Evolutionary conservation across 1,284 basidiomycete species (phyloP), one percentile per base, ranked within the genome.

Genomic region (Gymnopus androsaceus): DNA sequence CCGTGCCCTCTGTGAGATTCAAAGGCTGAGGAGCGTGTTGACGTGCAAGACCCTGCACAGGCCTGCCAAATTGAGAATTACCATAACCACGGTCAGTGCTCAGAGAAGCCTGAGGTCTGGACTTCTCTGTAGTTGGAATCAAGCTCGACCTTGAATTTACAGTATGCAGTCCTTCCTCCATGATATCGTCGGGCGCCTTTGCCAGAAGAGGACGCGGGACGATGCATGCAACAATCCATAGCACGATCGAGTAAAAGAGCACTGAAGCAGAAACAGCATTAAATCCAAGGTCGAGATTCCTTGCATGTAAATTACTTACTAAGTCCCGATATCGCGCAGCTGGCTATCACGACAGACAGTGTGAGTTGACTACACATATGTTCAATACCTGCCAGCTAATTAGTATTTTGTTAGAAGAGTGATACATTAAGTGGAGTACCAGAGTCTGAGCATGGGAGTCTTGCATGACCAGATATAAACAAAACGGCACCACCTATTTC

Each of bases 321-420:
- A 69, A 78, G 55, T 58, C 67, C 75, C 33, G 73, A 66, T 31
- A 78, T 64, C 1, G 64, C 62, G 75, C 75, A 81, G 27, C 72
- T 71, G 19, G 66, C 70, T 48, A 71, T 66, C 7, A 75, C 62
- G 44, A 75, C 69, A 0, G 63, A 60, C n/a, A 67, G 63, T 21
- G 70, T 66, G 27, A 74, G 62, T 25, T 60, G 58, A 57, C 69
- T 66, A 61, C 79, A 80, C 21, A 65, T 64, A 4, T 62, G 48
- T 46, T 62, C 59, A 23, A 70, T 68, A 30, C 69, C 76, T 78
- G 31, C 14, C 37, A 11, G n/a, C n/a, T n/a, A 23, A 31, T n/a
- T 42, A n/a, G 25, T 6, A 42, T 4, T 14, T 23, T 37, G 31
- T 57, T 31, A 56, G 27, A 34, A 19, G 31, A 37, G 23, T 14